Evolutionary conservation across 306 rosid genomes (phyloP).

Genomic region (Gastrolobium villosum): DNA sequence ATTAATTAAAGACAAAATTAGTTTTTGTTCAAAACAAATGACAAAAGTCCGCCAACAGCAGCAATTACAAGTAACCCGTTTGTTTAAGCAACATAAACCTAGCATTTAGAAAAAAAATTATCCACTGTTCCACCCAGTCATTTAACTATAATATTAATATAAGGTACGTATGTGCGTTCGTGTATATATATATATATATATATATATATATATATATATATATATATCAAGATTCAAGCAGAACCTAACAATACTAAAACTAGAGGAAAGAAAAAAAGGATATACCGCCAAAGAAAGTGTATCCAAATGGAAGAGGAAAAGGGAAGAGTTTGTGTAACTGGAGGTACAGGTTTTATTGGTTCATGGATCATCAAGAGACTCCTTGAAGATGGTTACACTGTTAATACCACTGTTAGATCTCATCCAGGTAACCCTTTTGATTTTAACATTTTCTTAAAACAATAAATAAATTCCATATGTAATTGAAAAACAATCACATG

Average conservation of each 20-base stretch:
- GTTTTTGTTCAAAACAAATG: no score
- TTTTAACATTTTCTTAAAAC: background rate
- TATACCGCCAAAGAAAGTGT: background rate
- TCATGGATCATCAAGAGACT: constrained; percentile 68
- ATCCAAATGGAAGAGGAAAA: constrained; percentile 50
- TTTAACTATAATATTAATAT: background rate
- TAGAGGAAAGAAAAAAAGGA: background rate
- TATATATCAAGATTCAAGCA: background rate
- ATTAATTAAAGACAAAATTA: no score
- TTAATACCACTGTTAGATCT: constrained; percentile 61
- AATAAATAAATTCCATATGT: no score
- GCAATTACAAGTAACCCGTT: no score
- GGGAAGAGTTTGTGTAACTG: constrained; percentile 66
- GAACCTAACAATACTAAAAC: background rate
- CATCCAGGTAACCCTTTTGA: constrained; percentile 49
- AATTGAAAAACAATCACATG: no score
- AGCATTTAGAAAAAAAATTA: background rate
- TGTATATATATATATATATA: background rate
- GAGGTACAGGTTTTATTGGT: constrained; percentile 66
- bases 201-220: background rate
- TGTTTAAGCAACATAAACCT: no score
- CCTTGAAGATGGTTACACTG: constrained; percentile 62
- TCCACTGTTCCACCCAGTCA: background rate
- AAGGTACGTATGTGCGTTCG: background rate
- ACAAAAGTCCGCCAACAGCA: no score